Evolutionary conservation across 495 filamentous ascomycete species (phyloP).

Genomic region (Tetracladium setigerum): DNA sequence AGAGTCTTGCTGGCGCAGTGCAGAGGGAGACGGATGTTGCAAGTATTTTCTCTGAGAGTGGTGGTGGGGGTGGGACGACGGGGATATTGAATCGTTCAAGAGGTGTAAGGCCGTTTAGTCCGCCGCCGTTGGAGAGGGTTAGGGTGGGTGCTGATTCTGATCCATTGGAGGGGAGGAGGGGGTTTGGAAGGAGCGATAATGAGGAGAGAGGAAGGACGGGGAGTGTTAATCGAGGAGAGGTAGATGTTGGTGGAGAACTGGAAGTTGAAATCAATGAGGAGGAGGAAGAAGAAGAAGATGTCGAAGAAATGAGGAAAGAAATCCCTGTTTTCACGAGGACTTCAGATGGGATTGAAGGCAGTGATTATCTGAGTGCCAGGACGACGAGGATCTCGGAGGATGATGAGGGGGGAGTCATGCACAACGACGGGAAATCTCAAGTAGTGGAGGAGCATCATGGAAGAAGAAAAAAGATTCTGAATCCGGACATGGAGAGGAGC

Average conservation of each 20-base stretch:
- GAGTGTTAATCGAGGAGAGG: constrained; percentile 16
- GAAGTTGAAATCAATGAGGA: too few species aligned
- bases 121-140: constrained; percentile 36
- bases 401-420: too few species aligned
- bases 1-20: constrained; percentile 36
- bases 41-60: constrained; percentile 38
- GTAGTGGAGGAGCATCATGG: too few species aligned
- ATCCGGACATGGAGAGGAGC: too few species aligned
- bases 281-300: too few species aligned
- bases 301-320: too few species aligned
- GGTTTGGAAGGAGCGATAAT: constrained; percentile 19
- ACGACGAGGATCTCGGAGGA: too few species aligned
- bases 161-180: constrained; percentile 29
- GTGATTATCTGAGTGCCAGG: too few species aligned
- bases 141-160: constrained; percentile 26
- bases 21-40: constrained; percentile 28
- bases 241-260: constrained; percentile 6
- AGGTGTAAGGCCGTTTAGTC: constrained; percentile 44
- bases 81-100: constrained; percentile 37
- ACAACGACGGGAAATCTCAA: too few species aligned
- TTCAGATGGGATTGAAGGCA: too few species aligned
- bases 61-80: constrained; percentile 7
- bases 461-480: too few species aligned
- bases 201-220: constrained; percentile 8
- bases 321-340: too few species aligned